These are phyloP conservation scores for Magnusiomyces ingens DNA, from an alignment of 1,139 yeast species.

Conservation along the genomic window DNA sequence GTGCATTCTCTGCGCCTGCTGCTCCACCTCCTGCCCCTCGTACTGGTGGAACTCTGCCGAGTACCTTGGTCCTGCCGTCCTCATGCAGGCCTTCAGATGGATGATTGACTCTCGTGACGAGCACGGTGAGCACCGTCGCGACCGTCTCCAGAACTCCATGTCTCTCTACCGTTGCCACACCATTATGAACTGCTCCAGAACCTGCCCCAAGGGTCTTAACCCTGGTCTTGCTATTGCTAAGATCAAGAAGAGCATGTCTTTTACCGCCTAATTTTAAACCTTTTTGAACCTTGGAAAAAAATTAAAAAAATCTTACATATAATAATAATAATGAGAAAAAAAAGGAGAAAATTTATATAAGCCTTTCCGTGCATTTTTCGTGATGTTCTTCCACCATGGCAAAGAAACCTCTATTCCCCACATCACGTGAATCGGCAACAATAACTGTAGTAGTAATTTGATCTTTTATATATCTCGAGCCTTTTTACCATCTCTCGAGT, in stretches of 20 bases:
- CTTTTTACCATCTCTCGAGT: too few species aligned
- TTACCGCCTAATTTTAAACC: constrained; percentile 21
- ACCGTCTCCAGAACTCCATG: constrained; percentile 94
- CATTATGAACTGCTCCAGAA: constrained; percentile 94
- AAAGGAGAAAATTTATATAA: not conserved
- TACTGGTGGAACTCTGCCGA: constrained; percentile 99
- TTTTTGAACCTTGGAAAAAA: not conserved
- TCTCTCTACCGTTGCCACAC: constrained; percentile 98
- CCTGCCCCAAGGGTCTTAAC: constrained; percentile 98
- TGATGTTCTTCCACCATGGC: too few species aligned
- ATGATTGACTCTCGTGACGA: constrained; percentile 95
- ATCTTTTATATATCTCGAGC: too few species aligned
- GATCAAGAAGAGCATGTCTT: constrained; percentile 89
- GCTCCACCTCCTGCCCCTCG: constrained; percentile 98
- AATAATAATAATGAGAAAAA: not conserved
- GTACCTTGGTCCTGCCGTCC: constrained; percentile 96
- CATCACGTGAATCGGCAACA: too few species aligned
- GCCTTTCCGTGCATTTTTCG: too few species aligned
- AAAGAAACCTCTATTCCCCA: too few species aligned
- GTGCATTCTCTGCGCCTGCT: constrained; percentile 97
- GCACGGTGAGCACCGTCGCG: constrained; percentile 74
- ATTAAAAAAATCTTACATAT: not conserved
- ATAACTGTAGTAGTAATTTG: too few species aligned
- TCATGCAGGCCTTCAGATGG: constrained; percentile 99
- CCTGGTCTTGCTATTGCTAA: constrained; percentile 98